A percentile compares a stretch with the other conserved stretches of the same genome.
Conservation (phyloP, 192 early-diverging fungal genomes). For the Dissophora ornata region DNA sequence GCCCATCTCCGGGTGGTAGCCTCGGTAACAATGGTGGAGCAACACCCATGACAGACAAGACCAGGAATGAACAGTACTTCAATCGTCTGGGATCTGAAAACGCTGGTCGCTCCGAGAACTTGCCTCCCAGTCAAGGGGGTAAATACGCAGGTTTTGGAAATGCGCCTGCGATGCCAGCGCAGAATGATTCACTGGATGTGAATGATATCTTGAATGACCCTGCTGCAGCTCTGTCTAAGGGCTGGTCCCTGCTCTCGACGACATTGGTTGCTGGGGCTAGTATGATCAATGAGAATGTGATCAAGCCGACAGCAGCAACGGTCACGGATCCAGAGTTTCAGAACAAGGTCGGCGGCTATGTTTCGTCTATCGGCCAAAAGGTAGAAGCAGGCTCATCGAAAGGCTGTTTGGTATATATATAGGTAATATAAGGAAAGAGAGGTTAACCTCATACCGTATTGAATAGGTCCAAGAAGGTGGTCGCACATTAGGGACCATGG, state of each 20-base stretch:
- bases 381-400: conserved; percentile 25
- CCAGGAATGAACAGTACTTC: conserved; percentile 85
- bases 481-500: conserved; percentile 44
- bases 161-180: conserved; percentile 49
- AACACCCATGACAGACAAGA: conserved; percentile 59
- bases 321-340: conserved; percentile 75
- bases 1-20: conserved; percentile 35
- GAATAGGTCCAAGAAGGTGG: conserved; percentile 54
- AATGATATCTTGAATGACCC: conserved; percentile 78
- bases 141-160: conserved; percentile 82
- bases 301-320: conserved; percentile 70
- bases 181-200: conserved; percentile 53
- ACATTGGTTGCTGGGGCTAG: conserved; percentile 68
- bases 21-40: conserved; percentile 21
- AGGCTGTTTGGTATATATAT: background rate
- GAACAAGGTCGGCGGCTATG: conserved; percentile 70
- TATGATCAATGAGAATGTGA: conserved; percentile 72
- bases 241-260: conserved; percentile 71
- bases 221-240: conserved; percentile 72
- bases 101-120: conserved; percentile 61
- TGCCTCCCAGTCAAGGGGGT: conserved; percentile 83
- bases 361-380: conserved; percentile 67
- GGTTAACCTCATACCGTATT: no score
- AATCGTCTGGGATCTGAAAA: conserved; percentile 71
- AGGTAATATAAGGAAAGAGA: background rate